A percentile compares a stretch with the other conserved stretches of the same genome.
phyloP scores from a whole-genome alignment of 2,329 filamentous ascomycete genomes.

The Cadophora sp. region DNA sequence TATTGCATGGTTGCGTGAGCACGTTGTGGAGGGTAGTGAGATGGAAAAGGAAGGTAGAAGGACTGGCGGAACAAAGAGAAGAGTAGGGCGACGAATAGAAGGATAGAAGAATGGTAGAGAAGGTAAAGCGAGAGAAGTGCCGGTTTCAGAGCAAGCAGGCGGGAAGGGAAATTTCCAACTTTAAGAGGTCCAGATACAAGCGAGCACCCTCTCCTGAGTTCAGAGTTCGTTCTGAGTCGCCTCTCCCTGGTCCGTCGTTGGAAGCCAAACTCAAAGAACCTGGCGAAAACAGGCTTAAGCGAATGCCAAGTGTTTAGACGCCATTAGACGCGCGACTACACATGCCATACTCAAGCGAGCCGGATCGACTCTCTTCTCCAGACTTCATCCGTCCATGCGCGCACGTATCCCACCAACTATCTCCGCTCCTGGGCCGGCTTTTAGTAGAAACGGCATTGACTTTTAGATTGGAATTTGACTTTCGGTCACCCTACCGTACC shows the following conservation, averaged over 20 bases:
- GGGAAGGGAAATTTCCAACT: background rate
- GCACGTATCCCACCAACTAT: background rate
- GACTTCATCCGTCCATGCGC: background rate
- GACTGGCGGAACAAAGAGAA: background rate
- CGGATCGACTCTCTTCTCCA: background rate
- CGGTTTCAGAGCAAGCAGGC: background rate
- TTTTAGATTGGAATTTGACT: background rate
- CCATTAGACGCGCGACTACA: background rate
- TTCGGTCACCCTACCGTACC: slow-evolving; percentile 5
- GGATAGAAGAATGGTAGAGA: background rate
- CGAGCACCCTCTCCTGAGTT: background rate
- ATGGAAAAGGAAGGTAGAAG: background rate
- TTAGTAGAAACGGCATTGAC: slow-evolving; percentile 8
- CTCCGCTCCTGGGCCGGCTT: background rate
- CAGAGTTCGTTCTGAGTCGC: background rate
- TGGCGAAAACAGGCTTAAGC: background rate
- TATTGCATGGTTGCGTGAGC: slow-evolving; percentile 13
- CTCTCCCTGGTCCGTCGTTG: background rate
- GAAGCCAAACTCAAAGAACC: background rate
- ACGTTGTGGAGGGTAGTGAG: background rate
- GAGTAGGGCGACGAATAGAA: background rate
- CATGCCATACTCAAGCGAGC: background rate
- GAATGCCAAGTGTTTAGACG: background rate
- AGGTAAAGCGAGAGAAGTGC: background rate
- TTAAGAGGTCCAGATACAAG: background rate